Percentiles rank a stretch among this genome's conserved stretches.
These are phyloP conservation scores for thale cress (Arabidopsis thaliana) DNA, from an alignment of 345 rosid species.

Conservation along the genomic window DNA sequence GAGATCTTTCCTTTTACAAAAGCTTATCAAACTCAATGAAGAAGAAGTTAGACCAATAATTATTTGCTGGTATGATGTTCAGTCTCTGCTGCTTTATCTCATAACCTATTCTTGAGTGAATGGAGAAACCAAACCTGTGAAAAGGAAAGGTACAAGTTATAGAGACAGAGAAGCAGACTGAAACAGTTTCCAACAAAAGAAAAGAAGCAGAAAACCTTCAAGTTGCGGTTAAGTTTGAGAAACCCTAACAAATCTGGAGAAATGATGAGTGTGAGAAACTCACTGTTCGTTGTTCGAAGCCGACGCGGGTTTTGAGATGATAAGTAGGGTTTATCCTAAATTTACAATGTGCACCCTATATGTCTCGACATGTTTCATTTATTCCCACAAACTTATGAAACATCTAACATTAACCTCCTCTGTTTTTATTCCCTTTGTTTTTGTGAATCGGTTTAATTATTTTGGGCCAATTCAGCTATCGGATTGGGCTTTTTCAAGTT, in stretches of 20 bases:
- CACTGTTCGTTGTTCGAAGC: conserved; percentile 34
- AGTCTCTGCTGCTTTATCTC: not conserved
- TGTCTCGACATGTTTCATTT: not conserved
- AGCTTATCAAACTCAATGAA: not conserved
- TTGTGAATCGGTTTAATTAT: not conserved
- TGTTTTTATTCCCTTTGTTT: not conserved
- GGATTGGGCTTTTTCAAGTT: conserved; percentile 1
- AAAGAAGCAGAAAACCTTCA: not conserved
- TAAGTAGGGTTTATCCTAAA: conserved; percentile 43
- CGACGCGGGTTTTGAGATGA: conserved; percentile 29
- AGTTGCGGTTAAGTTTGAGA: not conserved
- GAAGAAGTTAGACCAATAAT: conserved; percentile 13
- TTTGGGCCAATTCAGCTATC: not conserved
- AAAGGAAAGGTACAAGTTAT: not conserved
- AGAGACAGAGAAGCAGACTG: not conserved
- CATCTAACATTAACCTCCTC: not conserved
- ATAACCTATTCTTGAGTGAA: conserved; percentile 1
- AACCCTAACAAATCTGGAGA: conserved; percentile 26
- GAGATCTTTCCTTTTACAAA: conserved; percentile 3
- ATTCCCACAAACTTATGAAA: not conserved
- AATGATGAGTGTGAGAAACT: conserved; percentile 30
- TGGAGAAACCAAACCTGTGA: conserved; percentile 23
- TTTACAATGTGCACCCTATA: conserved; percentile 13
- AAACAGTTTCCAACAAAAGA: not conserved
- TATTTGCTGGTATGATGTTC: not conserved